phyloP scores from a whole-genome alignment of 768 basidiomycete genomes.

The Kwoniella dendrophila region DNA sequence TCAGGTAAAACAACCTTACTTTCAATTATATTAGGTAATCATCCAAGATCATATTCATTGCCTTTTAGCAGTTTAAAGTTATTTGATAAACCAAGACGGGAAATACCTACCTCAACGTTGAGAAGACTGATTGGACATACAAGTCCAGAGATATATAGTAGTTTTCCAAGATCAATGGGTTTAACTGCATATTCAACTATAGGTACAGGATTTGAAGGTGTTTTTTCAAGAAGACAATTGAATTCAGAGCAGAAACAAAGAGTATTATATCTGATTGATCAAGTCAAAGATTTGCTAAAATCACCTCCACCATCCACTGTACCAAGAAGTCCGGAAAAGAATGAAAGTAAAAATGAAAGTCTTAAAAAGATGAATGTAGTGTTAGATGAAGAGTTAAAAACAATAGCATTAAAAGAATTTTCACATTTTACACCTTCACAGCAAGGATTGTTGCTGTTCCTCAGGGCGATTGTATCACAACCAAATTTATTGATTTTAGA shows the following conservation, averaged over 20 bases:
- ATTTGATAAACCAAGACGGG: slow-evolving; percentile 66
- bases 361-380: no score
- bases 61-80: slow-evolving; percentile 62
- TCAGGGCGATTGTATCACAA: slow-evolving; percentile 77
- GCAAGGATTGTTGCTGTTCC: slow-evolving; percentile 77
- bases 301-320: no score
- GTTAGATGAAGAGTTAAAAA: no score
- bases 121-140: slow-evolving; percentile 75
- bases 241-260: slow-evolving; percentile 58
- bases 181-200: slow-evolving; percentile 78
- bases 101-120: slow-evolving; percentile 66
- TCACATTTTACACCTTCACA: slow-evolving; percentile 69
- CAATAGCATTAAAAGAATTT: slow-evolving; percentile 65
- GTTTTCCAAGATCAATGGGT: slow-evolving; percentile 73
- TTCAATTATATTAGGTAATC: slow-evolving; percentile 86
- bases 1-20: slow-evolving; percentile 95
- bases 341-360: slow-evolving; percentile 8
- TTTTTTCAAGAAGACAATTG: slow-evolving; percentile 65
- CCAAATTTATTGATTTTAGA: slow-evolving; percentile 81
- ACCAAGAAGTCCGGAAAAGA: neutral
- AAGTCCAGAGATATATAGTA: slow-evolving; percentile 86
- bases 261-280: slow-evolving; percentile 66
- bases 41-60: slow-evolving; percentile 87
- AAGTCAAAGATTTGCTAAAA: slow-evolving; percentile 58
- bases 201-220: slow-evolving; percentile 86